phyloP scores from a whole-genome alignment of 208 protist genomes.

The Plasmodiophora brassicae region DNA sequence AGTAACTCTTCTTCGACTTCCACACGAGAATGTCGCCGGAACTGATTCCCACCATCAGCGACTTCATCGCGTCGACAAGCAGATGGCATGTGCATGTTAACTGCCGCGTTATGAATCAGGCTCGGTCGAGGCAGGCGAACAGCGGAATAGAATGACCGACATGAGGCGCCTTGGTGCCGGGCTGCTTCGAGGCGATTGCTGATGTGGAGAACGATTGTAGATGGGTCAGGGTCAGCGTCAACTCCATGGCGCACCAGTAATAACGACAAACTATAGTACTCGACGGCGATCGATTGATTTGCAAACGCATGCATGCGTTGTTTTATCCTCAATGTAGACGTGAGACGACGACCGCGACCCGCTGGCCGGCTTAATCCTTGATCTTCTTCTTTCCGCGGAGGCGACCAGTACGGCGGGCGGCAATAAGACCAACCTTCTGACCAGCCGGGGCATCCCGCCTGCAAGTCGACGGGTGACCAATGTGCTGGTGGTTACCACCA shows the following conservation, averaged over 20 bases:
- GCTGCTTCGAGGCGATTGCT: neutral
- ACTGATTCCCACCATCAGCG: neutral
- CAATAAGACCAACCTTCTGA: constrained; percentile 98
- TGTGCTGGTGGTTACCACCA: constrained; percentile 99
- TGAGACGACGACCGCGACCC: no score
- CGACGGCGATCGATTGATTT: no score
- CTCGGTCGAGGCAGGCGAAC: no score
- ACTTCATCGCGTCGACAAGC: neutral
- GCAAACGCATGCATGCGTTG: no score
- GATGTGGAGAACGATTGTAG: no score
- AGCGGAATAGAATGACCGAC: no score
- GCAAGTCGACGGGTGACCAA: constrained; percentile 80
- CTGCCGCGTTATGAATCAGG: no score
- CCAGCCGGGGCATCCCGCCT: constrained; percentile 75
- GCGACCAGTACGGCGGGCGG: constrained; percentile 91
- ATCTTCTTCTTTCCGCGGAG: constrained; percentile 46
- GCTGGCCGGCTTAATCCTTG: constrained; percentile 9
- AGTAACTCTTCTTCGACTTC: neutral
- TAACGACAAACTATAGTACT: no score
- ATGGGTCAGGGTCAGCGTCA: no score
- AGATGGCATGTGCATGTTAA: neutral
- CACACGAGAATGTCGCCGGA: neutral
- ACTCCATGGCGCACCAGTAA: no score
- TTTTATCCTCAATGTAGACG: no score
- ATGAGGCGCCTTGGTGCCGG: neutral